phyloP scores from a whole-genome alignment of 257 asterid genomes.

The Solanum corneliomulleri region DNA sequence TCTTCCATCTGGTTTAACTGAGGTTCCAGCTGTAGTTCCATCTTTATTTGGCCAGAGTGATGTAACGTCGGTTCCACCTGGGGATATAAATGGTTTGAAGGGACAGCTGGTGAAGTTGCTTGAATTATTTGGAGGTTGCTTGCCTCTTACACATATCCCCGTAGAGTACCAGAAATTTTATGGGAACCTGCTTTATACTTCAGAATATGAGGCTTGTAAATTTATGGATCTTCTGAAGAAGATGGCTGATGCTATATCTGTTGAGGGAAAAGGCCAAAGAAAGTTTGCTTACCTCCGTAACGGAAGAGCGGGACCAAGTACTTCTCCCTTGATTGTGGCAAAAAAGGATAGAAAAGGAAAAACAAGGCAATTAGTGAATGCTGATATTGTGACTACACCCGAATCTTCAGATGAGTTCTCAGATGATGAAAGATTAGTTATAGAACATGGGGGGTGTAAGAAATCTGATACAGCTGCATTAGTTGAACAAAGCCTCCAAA shows the following conservation, averaged over 20 bases:
- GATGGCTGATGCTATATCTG: conserved; percentile 49
- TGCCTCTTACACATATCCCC: conserved; percentile 50
- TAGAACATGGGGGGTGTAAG: conserved; percentile 10
- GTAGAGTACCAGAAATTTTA: conserved; percentile 60
- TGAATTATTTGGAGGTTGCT: conserved; percentile 52
- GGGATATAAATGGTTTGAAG: conserved; percentile 72
- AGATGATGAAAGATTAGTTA: conserved; percentile 39
- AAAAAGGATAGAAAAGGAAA: conserved; percentile 46
- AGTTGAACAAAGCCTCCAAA: conserved; percentile 23
- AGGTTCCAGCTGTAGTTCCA: conserved; percentile 7
- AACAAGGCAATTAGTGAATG: conserved; percentile 23
- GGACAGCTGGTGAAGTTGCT: conserved; percentile 71
- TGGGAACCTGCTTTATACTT: conserved; percentile 67
- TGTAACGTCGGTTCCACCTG: conserved; percentile 68
- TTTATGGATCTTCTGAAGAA: conserved; percentile 66
- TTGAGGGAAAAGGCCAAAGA: conserved; percentile 49
- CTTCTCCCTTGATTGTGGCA: conserved; percentile 11
- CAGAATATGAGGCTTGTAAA: conserved; percentile 60
- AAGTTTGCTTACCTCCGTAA: conserved; percentile 38
- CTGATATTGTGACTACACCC: conserved; percentile 11
- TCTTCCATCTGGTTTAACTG: conserved; percentile 32
- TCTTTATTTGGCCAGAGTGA: conserved; percentile 20
- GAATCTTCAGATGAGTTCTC: conserved; percentile 58
- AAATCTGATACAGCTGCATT: conserved; percentile 7
- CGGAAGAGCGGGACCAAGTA: conserved; percentile 22